Percentiles rank a stretch among this genome's conserved stretches.
These are phyloP conservation scores for Cupressus sempervirens DNA, from an alignment of 75 land plant species.

Conservation along the genomic window DNA sequence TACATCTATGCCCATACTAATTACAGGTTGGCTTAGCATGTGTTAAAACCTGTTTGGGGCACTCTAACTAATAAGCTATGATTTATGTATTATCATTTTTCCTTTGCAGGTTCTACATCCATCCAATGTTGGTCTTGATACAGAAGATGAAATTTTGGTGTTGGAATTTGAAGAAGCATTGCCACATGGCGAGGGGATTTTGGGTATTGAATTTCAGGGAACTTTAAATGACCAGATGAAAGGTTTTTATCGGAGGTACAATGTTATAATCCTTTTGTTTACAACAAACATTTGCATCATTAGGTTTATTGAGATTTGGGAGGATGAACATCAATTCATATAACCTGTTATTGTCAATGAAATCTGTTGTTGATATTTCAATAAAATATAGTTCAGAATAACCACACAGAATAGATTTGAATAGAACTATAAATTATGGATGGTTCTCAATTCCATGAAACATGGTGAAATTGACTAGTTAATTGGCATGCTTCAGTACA, in stretches of 20 bases:
- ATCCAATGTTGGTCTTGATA: slow-evolving; percentile 31
- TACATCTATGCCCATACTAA: background rate
- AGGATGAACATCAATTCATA: background rate
- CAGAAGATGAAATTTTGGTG: slow-evolving; percentile 76
- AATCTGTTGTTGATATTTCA: background rate
- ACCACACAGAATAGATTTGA: background rate
- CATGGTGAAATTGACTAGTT: slow-evolving; percentile 4
- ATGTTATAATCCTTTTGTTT: background rate
- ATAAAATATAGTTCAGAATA: background rate
- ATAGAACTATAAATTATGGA: background rate
- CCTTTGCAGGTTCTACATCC: slow-evolving; percentile 54
- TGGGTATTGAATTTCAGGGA: slow-evolving; percentile 72
- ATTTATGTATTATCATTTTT: background rate
- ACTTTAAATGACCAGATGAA: slow-evolving; percentile 88
- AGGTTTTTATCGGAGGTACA: slow-evolving; percentile 89
- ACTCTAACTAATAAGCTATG: background rate
- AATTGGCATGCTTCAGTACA: slow-evolving; percentile 30
- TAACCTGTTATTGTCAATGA: background rate
- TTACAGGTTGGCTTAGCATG: background rate
- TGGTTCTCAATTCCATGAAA: background rate
- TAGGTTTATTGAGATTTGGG: background rate
- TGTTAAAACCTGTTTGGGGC: background rate
- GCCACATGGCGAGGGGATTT: slow-evolving; percentile 54
- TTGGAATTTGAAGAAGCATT: slow-evolving; percentile 57
- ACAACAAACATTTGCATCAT: background rate